Evolutionary conservation across 495 filamentous ascomycete species (phyloP), one percentile per base, ranked within the genome.

Genomic region (Lophiostoma macrostomum): DNA sequence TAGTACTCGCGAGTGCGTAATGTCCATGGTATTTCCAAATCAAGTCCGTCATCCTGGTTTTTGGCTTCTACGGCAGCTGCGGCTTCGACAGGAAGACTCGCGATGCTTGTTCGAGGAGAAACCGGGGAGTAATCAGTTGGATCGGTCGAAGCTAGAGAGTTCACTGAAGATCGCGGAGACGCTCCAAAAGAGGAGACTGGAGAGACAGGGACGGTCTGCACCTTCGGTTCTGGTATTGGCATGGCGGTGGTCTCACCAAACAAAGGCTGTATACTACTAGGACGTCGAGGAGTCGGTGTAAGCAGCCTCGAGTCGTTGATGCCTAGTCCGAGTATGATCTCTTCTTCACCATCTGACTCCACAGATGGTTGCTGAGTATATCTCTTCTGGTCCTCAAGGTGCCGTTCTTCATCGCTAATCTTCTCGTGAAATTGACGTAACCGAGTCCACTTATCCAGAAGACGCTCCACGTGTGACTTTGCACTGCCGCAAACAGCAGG

Each of bases 261-360:
- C 6, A 58, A 20, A n/a, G 55, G 55, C 30, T 44, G 44, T 11
- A 40, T 45, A 14, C 51, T 50, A 18, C 19, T 18, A 16, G 57
- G 30, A 10, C 24, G 46, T 3, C 12, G 31, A 16, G 55, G 47
- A 10, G 22, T 52, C 18, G 55, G 55, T 12, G 47, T 45, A 4
- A 29, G 13, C 16, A 40, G n/a, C 14, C 40, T 44, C 8, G 19
- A 19, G 13, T 18, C 19, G 30, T 29, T 43, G 20, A 23, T 24
- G 7, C 30, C 27, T 27, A 50, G 29, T 28, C 43, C 24, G 25
- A 47, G 54, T 18, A 56, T 19, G 13, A 53, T 19, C 19, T 58
- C 48, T 32, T 64, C 60, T n/a, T 42, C 50, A 18, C 37, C 38
- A 20, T 58, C 60, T 25, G 55, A 60, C 27, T 64, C 60, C 6